Percentiles rank a stretch among this genome's conserved stretches.
These are phyloP conservation scores for Trichoderma atroviride DNA, from an alignment of 2,329 filamentous ascomycete genomes.

Conservation along the genomic window DNA sequence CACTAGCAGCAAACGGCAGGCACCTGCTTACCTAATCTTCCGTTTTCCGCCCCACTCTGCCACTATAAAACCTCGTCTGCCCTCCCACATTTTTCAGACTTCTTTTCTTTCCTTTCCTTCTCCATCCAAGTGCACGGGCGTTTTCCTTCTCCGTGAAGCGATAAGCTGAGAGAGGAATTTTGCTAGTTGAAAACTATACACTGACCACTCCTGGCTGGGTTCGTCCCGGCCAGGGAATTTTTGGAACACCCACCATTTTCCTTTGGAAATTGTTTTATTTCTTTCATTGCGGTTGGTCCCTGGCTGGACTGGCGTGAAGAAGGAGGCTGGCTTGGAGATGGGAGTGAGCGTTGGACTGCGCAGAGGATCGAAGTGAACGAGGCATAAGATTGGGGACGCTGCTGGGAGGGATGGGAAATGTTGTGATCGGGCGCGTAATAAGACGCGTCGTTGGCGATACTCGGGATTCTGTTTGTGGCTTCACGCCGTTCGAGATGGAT, in stretches of 20 bases:
- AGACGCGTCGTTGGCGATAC: neutral
- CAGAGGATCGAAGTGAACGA: neutral
- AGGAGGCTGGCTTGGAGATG: conserved; percentile 33
- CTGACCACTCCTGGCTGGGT: conserved; percentile 70
- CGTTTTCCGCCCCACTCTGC: neutral
- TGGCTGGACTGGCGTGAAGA: conserved; percentile 44
- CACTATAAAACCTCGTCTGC: conserved; percentile 39
- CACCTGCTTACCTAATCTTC: neutral
- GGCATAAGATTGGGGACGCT: neutral
- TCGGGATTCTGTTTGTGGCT: neutral
- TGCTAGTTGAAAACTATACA: conserved; percentile 85
- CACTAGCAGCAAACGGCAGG: neutral
- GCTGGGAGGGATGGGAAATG: neutral
- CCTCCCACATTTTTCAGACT: conserved; percentile 33
- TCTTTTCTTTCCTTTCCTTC: conserved; percentile 47
- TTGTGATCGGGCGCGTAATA: neutral
- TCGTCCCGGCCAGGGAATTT: conserved; percentile 71
- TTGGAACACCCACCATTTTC: conserved; percentile 52
- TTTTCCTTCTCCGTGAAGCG: conserved; percentile 63
- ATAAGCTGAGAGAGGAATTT: conserved; percentile 78
- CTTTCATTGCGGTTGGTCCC: conserved; percentile 47
- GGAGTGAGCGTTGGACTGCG: neutral
- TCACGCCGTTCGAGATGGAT: neutral
- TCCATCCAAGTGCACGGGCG: conserved; percentile 68
- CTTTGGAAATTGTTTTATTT: conserved; percentile 34